Evolutionary conservation across 805 yeast genomes (phyloP).

Genomic region (Saccharomycopsis sp.): DNA sequence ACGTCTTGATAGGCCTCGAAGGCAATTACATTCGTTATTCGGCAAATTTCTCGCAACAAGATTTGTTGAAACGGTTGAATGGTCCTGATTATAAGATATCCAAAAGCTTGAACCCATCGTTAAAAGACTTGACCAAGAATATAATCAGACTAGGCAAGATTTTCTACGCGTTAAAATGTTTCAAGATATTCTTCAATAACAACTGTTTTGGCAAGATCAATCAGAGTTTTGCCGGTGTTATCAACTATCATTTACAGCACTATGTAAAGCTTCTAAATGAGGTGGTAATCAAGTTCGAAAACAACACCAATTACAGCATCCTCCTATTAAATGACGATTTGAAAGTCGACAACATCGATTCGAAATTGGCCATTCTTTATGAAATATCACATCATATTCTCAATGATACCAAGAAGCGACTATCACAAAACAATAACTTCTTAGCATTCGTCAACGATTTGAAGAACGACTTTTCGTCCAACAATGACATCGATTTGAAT

Average conservation of each 20-base stretch:
- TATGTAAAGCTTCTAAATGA: constrained; percentile 27
- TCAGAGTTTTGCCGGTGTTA: constrained; percentile 63
- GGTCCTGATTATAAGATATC: constrained; percentile 78
- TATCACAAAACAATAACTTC: constrained; percentile 31
- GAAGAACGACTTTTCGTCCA: constrained; percentile 28
- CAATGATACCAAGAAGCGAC: constrained; percentile 36
- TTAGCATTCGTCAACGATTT: constrained; percentile 38
- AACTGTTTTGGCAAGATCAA: constrained; percentile 60
- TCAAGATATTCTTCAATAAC: constrained; percentile 53
- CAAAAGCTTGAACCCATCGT: constrained; percentile 63
- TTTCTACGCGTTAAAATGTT: constrained; percentile 51
- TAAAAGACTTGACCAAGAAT: constrained; percentile 61
- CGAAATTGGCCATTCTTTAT: constrained; percentile 48
- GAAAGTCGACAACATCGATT: constrained; percentile 23
- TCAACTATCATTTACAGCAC: constrained; percentile 39
- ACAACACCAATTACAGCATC: constrained; percentile 7
- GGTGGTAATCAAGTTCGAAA: constrained; percentile 22
- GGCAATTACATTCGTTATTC: constrained; percentile 71
- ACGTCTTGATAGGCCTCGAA: constrained; percentile 64
- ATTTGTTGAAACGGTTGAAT: constrained; percentile 31
- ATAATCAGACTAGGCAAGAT: constrained; percentile 57
- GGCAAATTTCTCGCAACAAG: constrained; percentile 42
- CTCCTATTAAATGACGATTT: constrained; percentile 15
- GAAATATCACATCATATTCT: constrained; percentile 50
- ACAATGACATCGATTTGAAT: constrained; percentile 37